Evolutionary conservation across 768 basidiomycete species (phyloP).

Genomic region (Hericium coralloides): DNA sequence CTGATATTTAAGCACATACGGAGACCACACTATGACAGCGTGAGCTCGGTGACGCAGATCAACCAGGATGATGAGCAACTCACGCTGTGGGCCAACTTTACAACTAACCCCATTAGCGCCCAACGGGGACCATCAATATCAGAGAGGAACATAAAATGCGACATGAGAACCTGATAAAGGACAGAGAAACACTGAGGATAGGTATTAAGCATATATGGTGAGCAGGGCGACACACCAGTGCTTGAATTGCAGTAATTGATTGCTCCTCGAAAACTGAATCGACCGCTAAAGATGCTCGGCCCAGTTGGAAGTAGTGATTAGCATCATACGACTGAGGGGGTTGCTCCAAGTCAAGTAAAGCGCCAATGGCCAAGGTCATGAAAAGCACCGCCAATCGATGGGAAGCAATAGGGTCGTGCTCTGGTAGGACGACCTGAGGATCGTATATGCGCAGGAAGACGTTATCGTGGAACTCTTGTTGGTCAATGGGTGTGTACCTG

Average conservation of each 20-base stretch:
- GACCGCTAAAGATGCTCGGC: conserved; percentile 47
- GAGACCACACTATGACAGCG: conserved; percentile 9
- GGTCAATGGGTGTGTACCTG: conserved; percentile 62
- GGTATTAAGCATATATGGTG: background rate
- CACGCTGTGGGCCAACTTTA: conserved; percentile 64
- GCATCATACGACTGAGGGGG: conserved; percentile 46
- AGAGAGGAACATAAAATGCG: conserved; percentile 37
- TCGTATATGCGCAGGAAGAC: conserved; percentile 49
- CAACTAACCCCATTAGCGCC: conserved; percentile 62
- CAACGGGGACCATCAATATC: conserved; percentile 51
- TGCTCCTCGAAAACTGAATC: conserved; percentile 61
- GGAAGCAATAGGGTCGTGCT: conserved; percentile 33
- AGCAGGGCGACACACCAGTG: conserved; percentile 33
- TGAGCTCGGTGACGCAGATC: conserved; percentile 13
- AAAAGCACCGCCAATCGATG: conserved; percentile 53
- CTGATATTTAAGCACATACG: conserved; percentile 36
- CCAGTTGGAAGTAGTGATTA: conserved; percentile 51
- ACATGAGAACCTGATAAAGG: conserved; percentile 42
- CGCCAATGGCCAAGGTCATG: conserved; percentile 57
- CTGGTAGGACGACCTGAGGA: conserved; percentile 23
- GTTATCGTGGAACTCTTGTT: conserved; percentile 43
- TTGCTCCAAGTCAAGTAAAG: conserved; percentile 49
- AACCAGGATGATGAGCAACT: conserved; percentile 17
- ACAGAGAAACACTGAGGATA: too few relatives aligned
- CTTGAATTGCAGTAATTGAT: conserved; percentile 54